Evolutionary conservation across 768 basidiomycete species (phyloP).

Genomic region (Hemileccinum rubropunctum): DNA sequence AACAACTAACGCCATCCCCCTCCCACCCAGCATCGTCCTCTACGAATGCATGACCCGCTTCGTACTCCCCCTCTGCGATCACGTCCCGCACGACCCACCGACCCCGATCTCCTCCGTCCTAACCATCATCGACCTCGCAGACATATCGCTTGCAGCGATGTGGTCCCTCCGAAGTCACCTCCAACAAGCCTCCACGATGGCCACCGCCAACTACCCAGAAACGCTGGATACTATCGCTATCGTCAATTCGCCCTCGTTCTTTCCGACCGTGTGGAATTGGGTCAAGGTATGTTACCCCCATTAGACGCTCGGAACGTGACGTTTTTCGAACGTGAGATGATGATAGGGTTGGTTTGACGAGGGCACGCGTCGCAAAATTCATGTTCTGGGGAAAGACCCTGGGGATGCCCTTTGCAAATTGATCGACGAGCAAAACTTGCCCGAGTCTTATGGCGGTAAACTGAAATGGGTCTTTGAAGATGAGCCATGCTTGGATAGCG

Average conservation of each 20-base stretch:
- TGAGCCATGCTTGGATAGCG: conserved; percentile 62
- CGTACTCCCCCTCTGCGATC: conserved; percentile 58
- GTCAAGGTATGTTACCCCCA: conserved; percentile 73
- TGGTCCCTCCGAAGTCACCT: conserved; percentile 72
- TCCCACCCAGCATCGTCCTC: conserved; percentile 53
- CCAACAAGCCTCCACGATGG: conserved; percentile 70
- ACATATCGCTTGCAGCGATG: conserved; percentile 58
- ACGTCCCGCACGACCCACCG: conserved; percentile 50
- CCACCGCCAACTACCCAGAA: conserved; percentile 81
- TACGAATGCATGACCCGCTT: conserved; percentile 70
- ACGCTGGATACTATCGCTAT: conserved; percentile 64
- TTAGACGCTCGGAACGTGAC: conserved; percentile 6
- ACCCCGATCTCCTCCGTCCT: conserved; percentile 60
- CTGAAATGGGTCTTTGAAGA: conserved; percentile 71
- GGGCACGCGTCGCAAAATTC: conserved; percentile 73
- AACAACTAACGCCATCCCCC: background rate
- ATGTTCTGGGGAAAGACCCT: conserved; percentile 64
- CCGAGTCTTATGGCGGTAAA: conserved; percentile 69
- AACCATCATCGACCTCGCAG: conserved; percentile 71
- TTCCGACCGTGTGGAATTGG: conserved; percentile 83
- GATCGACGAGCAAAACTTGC: conserved; percentile 50
- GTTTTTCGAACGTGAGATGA: background rate
- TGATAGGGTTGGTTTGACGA: conserved; percentile 75
- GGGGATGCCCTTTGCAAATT: conserved; percentile 50
- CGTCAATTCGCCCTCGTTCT: conserved; percentile 81